Conservation (phyloP, 2,329 filamentous ascomycete species). For the Cladosporium sp. region DNA sequence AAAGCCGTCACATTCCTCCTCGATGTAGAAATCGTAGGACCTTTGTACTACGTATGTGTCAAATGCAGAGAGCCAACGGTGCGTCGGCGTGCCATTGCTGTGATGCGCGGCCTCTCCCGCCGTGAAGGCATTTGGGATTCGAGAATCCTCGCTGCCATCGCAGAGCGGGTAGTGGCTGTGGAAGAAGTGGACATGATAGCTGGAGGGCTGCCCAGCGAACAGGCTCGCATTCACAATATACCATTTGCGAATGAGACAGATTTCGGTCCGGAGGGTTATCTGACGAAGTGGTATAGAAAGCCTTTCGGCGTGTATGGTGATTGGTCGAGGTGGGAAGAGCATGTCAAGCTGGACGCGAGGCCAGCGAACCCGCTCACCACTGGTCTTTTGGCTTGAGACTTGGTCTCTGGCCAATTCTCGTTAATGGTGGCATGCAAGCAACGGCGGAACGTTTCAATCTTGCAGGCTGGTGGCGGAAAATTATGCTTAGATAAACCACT, state of each 20-base stretch:
- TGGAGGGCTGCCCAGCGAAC: neutral
- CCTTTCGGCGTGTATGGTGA: conserved; percentile 6
- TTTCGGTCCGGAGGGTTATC: neutral
- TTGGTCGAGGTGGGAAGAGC: neutral
- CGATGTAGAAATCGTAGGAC: conserved; percentile 12
- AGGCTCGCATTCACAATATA: neutral
- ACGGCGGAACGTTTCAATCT: no score
- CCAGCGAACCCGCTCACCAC: no score
- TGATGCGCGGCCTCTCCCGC: neutral
- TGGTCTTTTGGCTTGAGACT: no score
- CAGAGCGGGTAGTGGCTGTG: conserved; percentile 5
- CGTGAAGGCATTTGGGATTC: conserved; percentile 15
- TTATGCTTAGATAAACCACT: no score
- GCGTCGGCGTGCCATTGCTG: conserved; percentile 7
- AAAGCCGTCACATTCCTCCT: neutral
- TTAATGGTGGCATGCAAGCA: no score
- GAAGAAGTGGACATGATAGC: conserved; percentile 4
- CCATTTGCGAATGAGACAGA: neutral
- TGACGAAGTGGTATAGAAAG: neutral
- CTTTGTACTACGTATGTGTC: conserved; percentile 9
- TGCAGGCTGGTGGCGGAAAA: no score
- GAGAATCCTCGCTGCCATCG: neutral
- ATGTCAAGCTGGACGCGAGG: neutral
- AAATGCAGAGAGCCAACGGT: conserved; percentile 12
- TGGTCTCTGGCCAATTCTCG: no score